Percentiles rank a stretch among this genome's conserved stretches.
Conservation (phyloP, 306 rosid species). For the Luffa aegyptiaca region DNA sequence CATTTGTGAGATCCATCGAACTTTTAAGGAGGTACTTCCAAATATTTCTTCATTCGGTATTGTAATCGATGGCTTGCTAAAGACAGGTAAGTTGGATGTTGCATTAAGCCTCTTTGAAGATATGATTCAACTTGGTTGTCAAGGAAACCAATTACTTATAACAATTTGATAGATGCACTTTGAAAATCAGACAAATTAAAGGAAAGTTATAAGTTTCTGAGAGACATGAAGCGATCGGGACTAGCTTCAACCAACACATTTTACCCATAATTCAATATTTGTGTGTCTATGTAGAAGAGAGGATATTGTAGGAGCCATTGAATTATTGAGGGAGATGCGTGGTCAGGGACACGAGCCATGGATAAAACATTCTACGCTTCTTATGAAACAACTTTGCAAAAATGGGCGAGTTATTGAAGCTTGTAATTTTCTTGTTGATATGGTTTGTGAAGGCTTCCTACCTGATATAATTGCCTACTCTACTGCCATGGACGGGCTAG, state of each 20-base stretch:
- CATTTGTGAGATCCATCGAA: slow-evolving; percentile 18
- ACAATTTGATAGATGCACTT: slow-evolving; percentile 50
- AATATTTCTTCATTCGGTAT: slow-evolving; percentile 35
- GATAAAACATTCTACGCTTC: slow-evolving; percentile 60
- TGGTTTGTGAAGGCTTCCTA: slow-evolving; percentile 61
- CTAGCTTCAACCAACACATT: slow-evolving; percentile 48
- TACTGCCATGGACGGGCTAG: slow-evolving; percentile 52
- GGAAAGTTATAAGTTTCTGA: slow-evolving; percentile 50
- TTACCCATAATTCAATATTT: slow-evolving; percentile 64
- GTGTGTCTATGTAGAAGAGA: slow-evolving; percentile 63
- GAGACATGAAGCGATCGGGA: slow-evolving; percentile 53
- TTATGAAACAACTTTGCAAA: slow-evolving; percentile 55
- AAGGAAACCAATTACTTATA: slow-evolving; percentile 36
- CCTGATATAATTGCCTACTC: slow-evolving; percentile 68
- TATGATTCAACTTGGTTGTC: slow-evolving; percentile 38
- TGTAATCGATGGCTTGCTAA: slow-evolving; percentile 56
- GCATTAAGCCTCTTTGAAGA: slow-evolving; percentile 50
- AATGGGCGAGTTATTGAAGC: slow-evolving; percentile 48
- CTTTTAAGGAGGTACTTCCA: slow-evolving; percentile 35
- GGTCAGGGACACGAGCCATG: slow-evolving; percentile 57
- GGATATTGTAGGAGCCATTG: slow-evolving; percentile 45
- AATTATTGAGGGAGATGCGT: slow-evolving; percentile 56
- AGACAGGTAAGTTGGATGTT: slow-evolving; percentile 34
- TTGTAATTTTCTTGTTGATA: slow-evolving; percentile 49
- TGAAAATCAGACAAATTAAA: slow-evolving; percentile 62